Evolutionary conservation across 768 basidiomycete species (phyloP).

Genomic region (Auriscalpium vulgare): DNA sequence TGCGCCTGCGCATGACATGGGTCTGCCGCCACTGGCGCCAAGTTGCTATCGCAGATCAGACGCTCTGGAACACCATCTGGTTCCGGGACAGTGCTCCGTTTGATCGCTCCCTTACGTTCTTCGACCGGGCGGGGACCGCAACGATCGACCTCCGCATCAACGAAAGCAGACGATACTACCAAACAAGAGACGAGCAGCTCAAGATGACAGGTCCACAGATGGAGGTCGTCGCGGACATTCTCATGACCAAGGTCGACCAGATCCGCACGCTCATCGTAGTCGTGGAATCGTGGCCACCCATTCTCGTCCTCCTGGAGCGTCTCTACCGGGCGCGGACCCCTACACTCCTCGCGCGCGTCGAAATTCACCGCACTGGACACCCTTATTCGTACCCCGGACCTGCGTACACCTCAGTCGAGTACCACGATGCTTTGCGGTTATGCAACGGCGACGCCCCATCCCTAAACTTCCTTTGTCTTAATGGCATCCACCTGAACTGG

Average conservation of each 20-base stretch:
- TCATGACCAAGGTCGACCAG: constrained; percentile 46
- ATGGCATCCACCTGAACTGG: constrained; percentile 61
- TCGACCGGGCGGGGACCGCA: constrained; percentile 47
- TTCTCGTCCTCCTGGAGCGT: constrained; percentile 41
- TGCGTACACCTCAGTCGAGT: constrained; percentile 29
- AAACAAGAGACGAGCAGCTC: background rate
- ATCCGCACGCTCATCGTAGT: constrained; percentile 54
- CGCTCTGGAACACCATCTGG: constrained; percentile 46
- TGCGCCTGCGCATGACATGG: constrained; percentile 47
- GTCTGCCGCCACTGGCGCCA: constrained; percentile 36
- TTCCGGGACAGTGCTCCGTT: constrained; percentile 47
- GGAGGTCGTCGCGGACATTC: constrained; percentile 36
- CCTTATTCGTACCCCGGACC: constrained; percentile 39
- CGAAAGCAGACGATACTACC: constrained; percentile 23
- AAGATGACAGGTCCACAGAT: constrained; percentile 36
- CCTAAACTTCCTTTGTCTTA: constrained; percentile 45
- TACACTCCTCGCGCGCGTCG: constrained; percentile 44
- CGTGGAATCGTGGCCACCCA: constrained; percentile 47
- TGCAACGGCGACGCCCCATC: constrained; percentile 38
- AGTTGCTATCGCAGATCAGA: constrained; percentile 17
- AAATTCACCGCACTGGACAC: constrained; percentile 51
- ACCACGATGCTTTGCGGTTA: constrained; percentile 35
- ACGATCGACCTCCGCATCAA: constrained; percentile 57
- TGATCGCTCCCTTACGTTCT: constrained; percentile 44
- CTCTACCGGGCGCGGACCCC: constrained; percentile 22